Conservation (phyloP, 192 early-diverging fungal genomes). For the Backusella parvicylindrica region DNA sequence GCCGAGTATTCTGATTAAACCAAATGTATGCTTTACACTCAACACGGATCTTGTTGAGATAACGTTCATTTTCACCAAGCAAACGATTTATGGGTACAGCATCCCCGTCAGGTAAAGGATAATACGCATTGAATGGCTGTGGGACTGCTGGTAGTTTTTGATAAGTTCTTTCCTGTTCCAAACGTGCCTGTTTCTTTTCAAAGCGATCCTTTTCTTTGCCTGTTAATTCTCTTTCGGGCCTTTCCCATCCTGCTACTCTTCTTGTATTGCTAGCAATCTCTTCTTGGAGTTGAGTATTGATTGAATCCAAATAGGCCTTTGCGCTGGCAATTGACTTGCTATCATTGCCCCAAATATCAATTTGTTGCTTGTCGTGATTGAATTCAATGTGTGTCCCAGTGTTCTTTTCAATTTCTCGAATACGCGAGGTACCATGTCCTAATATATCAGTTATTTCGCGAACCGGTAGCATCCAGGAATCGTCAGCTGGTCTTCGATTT, state of each 20-base stretch:
- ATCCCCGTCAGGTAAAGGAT: constrained; percentile 18
- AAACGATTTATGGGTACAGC: constrained; percentile 16
- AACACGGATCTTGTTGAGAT: constrained; percentile 31
- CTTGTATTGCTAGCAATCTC: neutral
- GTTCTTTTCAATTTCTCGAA: constrained; percentile 18
- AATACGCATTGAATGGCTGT: constrained; percentile 19
- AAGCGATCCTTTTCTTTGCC: constrained; percentile 16
- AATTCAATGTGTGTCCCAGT: constrained; percentile 25
- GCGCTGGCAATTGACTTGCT: constrained; percentile 9
- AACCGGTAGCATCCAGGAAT: constrained; percentile 33
- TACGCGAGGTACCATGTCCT: constrained; percentile 8
- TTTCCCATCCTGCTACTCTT: constrained; percentile 28
- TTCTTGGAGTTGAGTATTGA: neutral
- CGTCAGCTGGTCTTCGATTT: constrained; percentile 10
- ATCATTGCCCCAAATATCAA: constrained; percentile 39
- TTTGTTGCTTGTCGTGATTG: constrained; percentile 31
- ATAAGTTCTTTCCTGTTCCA: constrained; percentile 19
- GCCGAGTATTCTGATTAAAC: constrained; percentile 20
- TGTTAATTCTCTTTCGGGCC: constrained; percentile 34
- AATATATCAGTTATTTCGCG: constrained; percentile 5
- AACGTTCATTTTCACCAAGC: constrained; percentile 31
- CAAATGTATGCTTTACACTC: constrained; percentile 37
- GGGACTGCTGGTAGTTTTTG: constrained; percentile 3
- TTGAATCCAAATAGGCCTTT: constrained; percentile 15
- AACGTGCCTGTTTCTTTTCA: constrained; percentile 20